Percentiles rank a stretch among this genome's conserved stretches.
These are phyloP conservation scores for Saposhnikovia divaricata DNA, from an alignment of 129 eudicot genomes.

Conservation along the genomic window DNA sequence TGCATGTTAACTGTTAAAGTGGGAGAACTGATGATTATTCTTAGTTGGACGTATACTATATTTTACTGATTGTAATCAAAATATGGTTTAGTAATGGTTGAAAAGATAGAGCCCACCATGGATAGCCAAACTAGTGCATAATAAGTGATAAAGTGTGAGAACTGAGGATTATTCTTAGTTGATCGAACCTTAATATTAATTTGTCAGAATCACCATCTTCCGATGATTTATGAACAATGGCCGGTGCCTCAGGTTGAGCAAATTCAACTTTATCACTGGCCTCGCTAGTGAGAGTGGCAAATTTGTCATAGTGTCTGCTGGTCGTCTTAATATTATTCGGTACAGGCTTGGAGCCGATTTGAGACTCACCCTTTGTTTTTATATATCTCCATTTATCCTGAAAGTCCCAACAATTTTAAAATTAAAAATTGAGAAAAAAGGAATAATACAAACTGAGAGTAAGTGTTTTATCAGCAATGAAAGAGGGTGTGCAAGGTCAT, in stretches of 20 bases:
- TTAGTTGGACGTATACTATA: too few species aligned
- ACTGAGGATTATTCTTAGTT: too few species aligned
- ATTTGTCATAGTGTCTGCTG: not conserved
- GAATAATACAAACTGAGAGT: not conserved
- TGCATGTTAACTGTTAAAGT: too few species aligned
- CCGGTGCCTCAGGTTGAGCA: not conserved
- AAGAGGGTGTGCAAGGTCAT: not conserved
- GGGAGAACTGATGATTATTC: too few species aligned
- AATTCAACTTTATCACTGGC: too few species aligned
- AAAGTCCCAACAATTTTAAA: not conserved
- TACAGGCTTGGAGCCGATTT: conserved; percentile 33
- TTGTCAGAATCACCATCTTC: not conserved
- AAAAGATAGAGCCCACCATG: not conserved
- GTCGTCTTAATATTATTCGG: not conserved
- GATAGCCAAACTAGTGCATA: not conserved
- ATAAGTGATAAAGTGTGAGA: not conserved
- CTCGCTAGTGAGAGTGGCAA: too few species aligned
- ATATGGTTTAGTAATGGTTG: too few species aligned
- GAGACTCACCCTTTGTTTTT: conserved; percentile 49
- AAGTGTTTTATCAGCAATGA: not conserved
- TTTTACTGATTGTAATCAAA: not conserved
- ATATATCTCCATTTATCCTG: conserved; percentile 93
- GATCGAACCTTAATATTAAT: too few species aligned
- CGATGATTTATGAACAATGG: not conserved
- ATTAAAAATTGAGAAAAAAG: not conserved